These are phyloP conservation scores for Prosopis cineraria DNA, from an alignment of 306 rosid species.

Conservation along the genomic window DNA sequence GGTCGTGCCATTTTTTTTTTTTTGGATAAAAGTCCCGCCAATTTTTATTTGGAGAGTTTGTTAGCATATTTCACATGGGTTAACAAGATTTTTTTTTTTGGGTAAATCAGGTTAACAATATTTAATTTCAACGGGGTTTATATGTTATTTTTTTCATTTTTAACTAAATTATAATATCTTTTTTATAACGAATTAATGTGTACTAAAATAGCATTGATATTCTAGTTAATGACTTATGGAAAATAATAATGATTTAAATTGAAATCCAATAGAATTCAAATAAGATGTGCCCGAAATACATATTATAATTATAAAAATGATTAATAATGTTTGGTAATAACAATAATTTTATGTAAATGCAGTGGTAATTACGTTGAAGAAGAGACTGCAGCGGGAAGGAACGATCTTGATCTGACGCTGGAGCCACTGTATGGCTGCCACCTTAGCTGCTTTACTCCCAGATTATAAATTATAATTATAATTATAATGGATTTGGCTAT, in stretches of 20 bases:
- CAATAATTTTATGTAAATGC: slow-evolving; percentile 11
- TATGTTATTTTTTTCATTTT: no score
- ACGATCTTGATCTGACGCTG: slow-evolving; percentile 70
- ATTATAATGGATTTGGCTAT: no score
- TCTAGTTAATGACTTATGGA: not conserved
- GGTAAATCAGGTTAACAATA: not conserved
- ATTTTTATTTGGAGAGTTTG: not conserved
- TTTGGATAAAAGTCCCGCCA: no score
- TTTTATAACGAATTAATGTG: not conserved
- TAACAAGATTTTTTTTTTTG: no score
- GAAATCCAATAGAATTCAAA: not conserved
- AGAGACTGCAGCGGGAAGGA: slow-evolving; percentile 42
- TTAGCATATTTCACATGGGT: not conserved
- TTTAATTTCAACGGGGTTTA: not conserved
- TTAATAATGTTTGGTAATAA: not conserved
- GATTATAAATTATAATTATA: not conserved
- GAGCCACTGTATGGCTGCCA: slow-evolving; percentile 67
- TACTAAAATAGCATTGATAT: not conserved
- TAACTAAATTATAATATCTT: not conserved
- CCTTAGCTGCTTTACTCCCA: slow-evolving; percentile 44
- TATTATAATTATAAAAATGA: not conserved
- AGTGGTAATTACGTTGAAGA: slow-evolving; percentile 44
- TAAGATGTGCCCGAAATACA: not conserved
- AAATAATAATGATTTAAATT: not conserved
- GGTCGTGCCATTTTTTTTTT: no score